These are phyloP conservation scores for Raffaelea deltoideospora DNA, from an alignment of 2,329 filamentous ascomycete species.

Conservation along the genomic window DNA sequence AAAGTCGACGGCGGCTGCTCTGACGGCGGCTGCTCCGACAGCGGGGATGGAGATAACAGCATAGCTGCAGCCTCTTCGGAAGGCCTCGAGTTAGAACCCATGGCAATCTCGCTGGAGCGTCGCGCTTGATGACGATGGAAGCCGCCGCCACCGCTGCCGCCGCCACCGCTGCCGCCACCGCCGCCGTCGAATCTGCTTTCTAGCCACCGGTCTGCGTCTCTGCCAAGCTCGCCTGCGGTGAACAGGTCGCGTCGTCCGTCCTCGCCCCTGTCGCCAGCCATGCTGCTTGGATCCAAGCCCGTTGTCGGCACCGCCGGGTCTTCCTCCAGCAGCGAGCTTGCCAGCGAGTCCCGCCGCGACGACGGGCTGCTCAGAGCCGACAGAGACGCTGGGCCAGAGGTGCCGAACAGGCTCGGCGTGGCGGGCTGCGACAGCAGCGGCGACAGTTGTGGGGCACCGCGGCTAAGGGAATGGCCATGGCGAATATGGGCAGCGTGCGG, in stretches of 20 bases:
- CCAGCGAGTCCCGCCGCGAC: conserved; percentile 34
- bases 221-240: too few relatives aligned
- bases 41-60: too few relatives aligned
- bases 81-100: neutral
- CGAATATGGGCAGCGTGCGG: conserved; percentile 2
- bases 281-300: too few relatives aligned
- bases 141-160: neutral
- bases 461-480: conserved; percentile 4
- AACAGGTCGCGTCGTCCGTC: conserved; percentile 16
- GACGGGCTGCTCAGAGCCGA: conserved; percentile 29
- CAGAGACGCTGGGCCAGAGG: conserved; percentile 20
- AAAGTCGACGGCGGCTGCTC: neutral
- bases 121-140: too few relatives aligned
- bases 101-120: neutral
- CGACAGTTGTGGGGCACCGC: conserved; percentile 1
- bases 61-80: too few relatives aligned
- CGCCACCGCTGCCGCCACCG: neutral
- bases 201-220: too few relatives aligned
- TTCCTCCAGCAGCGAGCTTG: conserved; percentile 29
- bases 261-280: conserved; percentile 24
- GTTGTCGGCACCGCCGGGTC: too few relatives aligned
- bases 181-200: conserved; percentile 3
- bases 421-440: conserved; percentile 22
- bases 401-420: conserved; percentile 26
- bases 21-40: neutral